Evolutionary conservation across 2,329 filamentous ascomycete species (phyloP).

Genomic region (Colletotrichum sansevieriae): DNA sequence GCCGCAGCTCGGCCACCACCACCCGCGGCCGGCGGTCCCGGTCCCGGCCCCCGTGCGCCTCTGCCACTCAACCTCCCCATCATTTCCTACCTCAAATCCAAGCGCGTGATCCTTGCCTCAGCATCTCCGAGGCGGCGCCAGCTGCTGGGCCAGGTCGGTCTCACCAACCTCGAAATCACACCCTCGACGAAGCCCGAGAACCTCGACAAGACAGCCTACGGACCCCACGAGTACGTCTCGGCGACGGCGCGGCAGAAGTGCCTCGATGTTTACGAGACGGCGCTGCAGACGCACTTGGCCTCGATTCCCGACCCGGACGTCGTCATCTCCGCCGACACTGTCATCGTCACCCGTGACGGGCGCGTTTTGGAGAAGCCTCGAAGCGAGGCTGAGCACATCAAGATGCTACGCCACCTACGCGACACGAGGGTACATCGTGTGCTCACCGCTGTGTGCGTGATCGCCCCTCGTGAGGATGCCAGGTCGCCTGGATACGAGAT

Average conservation of each 20-base stretch:
- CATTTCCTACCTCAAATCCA: conserved; percentile 79
- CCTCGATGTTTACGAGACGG: conserved; percentile 74
- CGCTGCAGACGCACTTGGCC: conserved; percentile 57
- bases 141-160: conserved; percentile 82
- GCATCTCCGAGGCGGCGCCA: conserved; percentile 87
- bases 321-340: conserved; percentile 90
- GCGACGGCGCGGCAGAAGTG: conserved; percentile 89
- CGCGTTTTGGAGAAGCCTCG: conserved; percentile 92
- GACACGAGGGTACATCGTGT: conserved; percentile 85
- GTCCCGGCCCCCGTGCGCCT: conserved; percentile 60
- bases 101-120: conserved; percentile 90
- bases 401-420: conserved; percentile 85
- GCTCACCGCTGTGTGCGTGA: conserved; percentile 85
- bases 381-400: conserved; percentile 82
- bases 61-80: conserved; percentile 84
- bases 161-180: conserved; percentile 84
- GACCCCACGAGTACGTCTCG: conserved; percentile 91
- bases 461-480: conserved; percentile 85
- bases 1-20: conserved; percentile 42
- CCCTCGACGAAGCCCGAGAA: conserved; percentile 89
- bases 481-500: conserved; percentile 88
- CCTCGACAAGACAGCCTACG: conserved; percentile 79
- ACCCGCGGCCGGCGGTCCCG: conserved; percentile 39
- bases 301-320: conserved; percentile 78
- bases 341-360: conserved; percentile 83